A percentile compares a stretch with the other conserved stretches of the same genome.
phyloP scores from a whole-genome alignment of 1,284 basidiomycete species.

The Cryptococcus maquisensis region DNA sequence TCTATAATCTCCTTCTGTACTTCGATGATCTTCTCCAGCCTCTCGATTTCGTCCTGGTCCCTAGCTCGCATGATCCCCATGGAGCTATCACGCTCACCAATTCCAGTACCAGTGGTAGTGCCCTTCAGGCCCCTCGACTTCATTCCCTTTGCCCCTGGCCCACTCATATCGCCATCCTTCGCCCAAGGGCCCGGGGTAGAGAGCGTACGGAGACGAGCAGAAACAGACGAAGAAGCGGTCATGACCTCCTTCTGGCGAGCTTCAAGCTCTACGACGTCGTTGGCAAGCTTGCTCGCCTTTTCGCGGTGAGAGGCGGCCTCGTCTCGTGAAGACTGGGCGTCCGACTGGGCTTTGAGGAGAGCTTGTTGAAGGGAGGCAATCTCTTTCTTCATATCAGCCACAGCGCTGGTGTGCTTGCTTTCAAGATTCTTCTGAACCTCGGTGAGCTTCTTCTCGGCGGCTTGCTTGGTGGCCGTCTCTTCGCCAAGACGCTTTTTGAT shows the following conservation, averaged over 20 bases:
- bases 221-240: conserved; percentile 5
- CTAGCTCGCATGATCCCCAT: conserved; percentile 5
- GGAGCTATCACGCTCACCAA: conserved; percentile 3
- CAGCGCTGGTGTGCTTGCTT: conserved; percentile 6
- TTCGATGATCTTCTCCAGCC: conserved; percentile 44
- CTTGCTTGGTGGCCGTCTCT: background rate
- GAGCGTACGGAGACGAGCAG: conserved; percentile 7
- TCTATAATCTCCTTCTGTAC: conserved; percentile 41
- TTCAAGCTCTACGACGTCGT: conserved; percentile 5
- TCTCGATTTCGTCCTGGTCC: conserved; percentile 35
- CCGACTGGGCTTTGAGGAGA: background rate
- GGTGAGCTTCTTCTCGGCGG: background rate
- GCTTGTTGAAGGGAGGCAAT: conserved; percentile 5
- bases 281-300: conserved; percentile 2
- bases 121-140: conserved; percentile 1
- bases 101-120: conserved; percentile 1
- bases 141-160: conserved; percentile 1
- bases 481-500: background rate
- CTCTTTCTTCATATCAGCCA: conserved; percentile 9
- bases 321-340: background rate
- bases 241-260: background rate
- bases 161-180: conserved; percentile 5
- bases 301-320: conserved; percentile 2
- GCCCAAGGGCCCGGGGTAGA: conserved; percentile 13
- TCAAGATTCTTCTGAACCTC: background rate